Evolutionary conservation across 1,284 basidiomycete species (phyloP).

Genomic region (Coniophora puteana): DNA sequence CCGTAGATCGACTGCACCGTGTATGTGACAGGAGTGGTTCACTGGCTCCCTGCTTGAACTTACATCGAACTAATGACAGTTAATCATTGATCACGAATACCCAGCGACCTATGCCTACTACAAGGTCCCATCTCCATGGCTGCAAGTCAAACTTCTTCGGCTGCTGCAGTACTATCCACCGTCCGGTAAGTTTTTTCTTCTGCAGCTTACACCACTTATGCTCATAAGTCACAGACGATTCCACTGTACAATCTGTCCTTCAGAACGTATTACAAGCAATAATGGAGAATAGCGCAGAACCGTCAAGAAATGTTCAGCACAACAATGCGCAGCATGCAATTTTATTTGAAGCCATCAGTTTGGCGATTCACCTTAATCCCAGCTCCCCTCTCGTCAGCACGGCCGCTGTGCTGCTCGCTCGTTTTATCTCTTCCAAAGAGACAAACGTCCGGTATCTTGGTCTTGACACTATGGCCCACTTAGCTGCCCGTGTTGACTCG

Average conservation of each 20-base stretch:
- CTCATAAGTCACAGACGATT: conserved; percentile 61
- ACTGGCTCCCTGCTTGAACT: neutral
- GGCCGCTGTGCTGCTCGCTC: conserved; percentile 89
- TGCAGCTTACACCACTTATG: conserved; percentile 3
- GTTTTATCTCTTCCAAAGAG: conserved; percentile 96
- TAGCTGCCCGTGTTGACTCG: conserved; percentile 90
- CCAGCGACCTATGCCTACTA: conserved; percentile 93
- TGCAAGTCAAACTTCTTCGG: conserved; percentile 94
- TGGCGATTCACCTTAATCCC: conserved; percentile 95
- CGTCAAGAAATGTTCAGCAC: conserved; percentile 94
- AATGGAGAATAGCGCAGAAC: conserved; percentile 91
- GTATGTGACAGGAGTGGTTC: conserved; percentile 41
- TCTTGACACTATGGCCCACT: conserved; percentile 97
- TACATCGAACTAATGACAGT: conserved; percentile 41
- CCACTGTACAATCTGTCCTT: conserved; percentile 72
- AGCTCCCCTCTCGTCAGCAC: conserved; percentile 87
- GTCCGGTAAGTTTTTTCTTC: conserved; percentile 55
- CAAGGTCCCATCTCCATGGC: conserved; percentile 96
- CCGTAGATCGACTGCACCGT: conserved; percentile 85
- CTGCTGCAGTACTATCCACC: conserved; percentile 95
- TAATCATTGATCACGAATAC: conserved; percentile 90
- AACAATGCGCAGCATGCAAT: conserved; percentile 98
- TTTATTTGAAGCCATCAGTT: conserved; percentile 96
- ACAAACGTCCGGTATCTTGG: conserved; percentile 98
- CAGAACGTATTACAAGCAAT: conserved; percentile 87